Evolutionary conservation across 805 yeast genomes (phyloP).

Genomic region (Priceomyces castillae): DNA sequence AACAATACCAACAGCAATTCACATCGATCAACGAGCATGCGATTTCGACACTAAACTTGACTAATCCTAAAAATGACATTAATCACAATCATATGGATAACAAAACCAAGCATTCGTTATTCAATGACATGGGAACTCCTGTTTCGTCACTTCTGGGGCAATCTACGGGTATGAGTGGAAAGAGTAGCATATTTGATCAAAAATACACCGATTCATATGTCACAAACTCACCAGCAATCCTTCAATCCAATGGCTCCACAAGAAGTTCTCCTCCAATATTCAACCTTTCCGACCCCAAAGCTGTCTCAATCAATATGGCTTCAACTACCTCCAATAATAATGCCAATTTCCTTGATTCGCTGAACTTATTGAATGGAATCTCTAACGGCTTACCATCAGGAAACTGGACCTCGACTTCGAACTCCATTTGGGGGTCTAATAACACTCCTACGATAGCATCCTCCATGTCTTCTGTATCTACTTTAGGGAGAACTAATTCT

Average conservation of each 20-base stretch:
- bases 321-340: background rate
- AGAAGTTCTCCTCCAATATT: conserved; percentile 23
- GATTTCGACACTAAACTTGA: background rate
- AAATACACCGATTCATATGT: background rate
- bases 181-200: conserved; percentile 1
- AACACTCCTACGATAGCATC: conserved; percentile 4
- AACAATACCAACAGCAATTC: conserved; percentile 10
- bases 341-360: conserved; percentile 15
- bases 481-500: conserved; percentile 2
- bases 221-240: background rate
- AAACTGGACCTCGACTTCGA: conserved; percentile 13
- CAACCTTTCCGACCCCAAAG: conserved; percentile 12
- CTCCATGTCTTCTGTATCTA: background rate
- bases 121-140: background rate
- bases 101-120: background rate
- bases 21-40: conserved; percentile 1
- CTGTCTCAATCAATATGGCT: background rate
- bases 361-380: conserved; percentile 14
- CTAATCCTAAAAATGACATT: background rate
- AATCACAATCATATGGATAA: background rate
- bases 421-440: conserved; percentile 25
- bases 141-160: background rate
- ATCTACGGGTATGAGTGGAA: conserved; percentile 1
- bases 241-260: background rate
- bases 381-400: conserved; percentile 6